Base-by-base conservation (phyloP, 148 eudicot genomes). In the Chenopodium quinoa region DNA sequence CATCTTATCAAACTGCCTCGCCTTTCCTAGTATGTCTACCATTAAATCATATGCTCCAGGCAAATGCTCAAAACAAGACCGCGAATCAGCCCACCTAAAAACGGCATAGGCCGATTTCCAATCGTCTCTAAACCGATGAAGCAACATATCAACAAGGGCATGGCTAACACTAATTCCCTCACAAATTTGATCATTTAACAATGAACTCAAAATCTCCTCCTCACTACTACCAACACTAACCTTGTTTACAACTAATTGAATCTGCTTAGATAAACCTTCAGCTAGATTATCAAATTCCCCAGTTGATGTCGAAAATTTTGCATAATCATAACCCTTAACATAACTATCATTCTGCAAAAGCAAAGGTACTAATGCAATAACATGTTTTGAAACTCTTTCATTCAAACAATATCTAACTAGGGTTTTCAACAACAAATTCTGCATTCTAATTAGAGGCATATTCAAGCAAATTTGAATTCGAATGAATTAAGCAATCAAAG, bases 1-100 rank as follows among this genome's bases (percentile, higher is more conserved):
- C 98, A 93, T 93, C 82, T 88, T 87, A 70, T 89, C 91, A 89
- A 96, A 89, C 83, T 90, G 91, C 82, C 89, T 92, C 72, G 85
- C 88, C 88, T 93, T 96, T 27, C 98, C 99, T 72, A 96, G 83
- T 81, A 91, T 89, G 82, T 93, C 99, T 60, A 96, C 93, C 93
- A 93, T 85, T 81, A 78, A 71, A 84, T 96, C 97, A 75, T 86
- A 93, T 2, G 86, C 72, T 80, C 87, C 90, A 23, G 90, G 80
- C 63, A 75, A 80, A 48, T 91, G 95, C 77, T 82, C 88, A 68
- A 88, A 91, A 66, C 73, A 73, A 16, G 88, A 82, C 23, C 72
- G 85, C 65, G 88, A 83, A 75, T 86, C 87, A 5, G 86, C 98
- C 98, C 97, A 96, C 82, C 89, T 90, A 70, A 91, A 96, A 70